phyloP scores from a whole-genome alignment of 805 yeast species.

The Cyberlindnera galapagoensis region DNA sequence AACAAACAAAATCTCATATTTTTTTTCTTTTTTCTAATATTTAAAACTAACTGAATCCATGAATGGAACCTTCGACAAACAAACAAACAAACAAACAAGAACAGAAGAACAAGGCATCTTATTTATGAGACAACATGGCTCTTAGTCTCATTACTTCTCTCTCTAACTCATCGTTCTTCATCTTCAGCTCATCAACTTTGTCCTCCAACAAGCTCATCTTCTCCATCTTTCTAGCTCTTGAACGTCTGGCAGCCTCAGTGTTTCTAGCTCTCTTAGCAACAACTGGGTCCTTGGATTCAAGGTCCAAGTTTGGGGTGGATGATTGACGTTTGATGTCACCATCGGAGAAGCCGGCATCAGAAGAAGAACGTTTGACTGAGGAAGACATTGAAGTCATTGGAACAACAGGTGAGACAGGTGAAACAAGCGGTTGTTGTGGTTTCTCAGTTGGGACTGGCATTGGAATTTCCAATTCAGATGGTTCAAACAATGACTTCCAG shows the following conservation, averaged over 20 bases:
- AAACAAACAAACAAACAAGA: too few species aligned
- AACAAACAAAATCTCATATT: too few species aligned
- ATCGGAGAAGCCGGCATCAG: constrained; percentile 19
- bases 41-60: too few species aligned
- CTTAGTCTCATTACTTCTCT: constrained; percentile 59
- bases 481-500: constrained; percentile 60
- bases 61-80: too few species aligned
- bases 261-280: constrained; percentile 89
- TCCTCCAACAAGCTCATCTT: constrained; percentile 79
- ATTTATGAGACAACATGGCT: constrained; percentile 37
- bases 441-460: too few species aligned
- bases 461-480: constrained; percentile 23
- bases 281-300: constrained; percentile 54
- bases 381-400: too few species aligned
- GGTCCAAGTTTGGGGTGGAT: constrained; percentile 29
- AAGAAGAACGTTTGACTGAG: constrained; percentile 21
- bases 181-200: constrained; percentile 59
- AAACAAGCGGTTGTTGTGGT: constrained; percentile 15
- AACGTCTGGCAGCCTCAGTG: constrained; percentile 93
- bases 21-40: too few species aligned
- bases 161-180: constrained; percentile 52
- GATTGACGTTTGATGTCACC: constrained; percentile 7
- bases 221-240: constrained; percentile 88
- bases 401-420: too few species aligned
- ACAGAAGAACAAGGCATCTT: too few species aligned